Evolutionary conservation across 2,329 filamentous ascomycete genomes (phyloP).

Genomic region (Pseudogymnoascus sp.): DNA sequence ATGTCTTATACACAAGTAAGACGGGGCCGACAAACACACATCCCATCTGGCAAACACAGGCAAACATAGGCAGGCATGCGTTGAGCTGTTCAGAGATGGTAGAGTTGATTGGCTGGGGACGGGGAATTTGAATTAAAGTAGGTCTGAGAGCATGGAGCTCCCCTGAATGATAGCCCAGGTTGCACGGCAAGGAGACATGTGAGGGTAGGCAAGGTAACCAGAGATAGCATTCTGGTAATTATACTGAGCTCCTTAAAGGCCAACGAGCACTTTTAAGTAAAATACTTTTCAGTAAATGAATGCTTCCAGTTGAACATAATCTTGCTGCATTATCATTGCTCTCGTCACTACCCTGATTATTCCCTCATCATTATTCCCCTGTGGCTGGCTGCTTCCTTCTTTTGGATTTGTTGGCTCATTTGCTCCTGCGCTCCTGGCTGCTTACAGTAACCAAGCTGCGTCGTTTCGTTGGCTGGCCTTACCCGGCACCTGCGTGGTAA

Average conservation of each 20-base stretch:
- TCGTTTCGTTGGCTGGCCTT: not conserved
- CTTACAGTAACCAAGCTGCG: not conserved
- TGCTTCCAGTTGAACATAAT: not conserved
- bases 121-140: slow-evolving; percentile 2
- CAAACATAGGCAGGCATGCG: not conserved
- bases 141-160: not conserved
- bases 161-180: not conserved
- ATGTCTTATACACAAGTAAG: slow-evolving; percentile 1
- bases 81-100: not conserved
- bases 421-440: not conserved
- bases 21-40: not conserved
- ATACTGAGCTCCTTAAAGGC: not conserved
- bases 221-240: not conserved
- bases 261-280: not conserved
- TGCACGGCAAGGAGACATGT: not conserved
- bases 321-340: not conserved
- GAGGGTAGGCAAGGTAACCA: not conserved
- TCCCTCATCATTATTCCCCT: not conserved
- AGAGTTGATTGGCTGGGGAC: not conserved
- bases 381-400: not conserved
- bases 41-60: not conserved
- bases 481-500: not conserved
- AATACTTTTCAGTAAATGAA: not conserved
- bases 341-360: not conserved
- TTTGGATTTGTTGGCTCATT: not conserved